These are phyloP conservation scores for Allium cepa DNA, from an alignment of 106 monocot species.

Conservation along the genomic window DNA sequence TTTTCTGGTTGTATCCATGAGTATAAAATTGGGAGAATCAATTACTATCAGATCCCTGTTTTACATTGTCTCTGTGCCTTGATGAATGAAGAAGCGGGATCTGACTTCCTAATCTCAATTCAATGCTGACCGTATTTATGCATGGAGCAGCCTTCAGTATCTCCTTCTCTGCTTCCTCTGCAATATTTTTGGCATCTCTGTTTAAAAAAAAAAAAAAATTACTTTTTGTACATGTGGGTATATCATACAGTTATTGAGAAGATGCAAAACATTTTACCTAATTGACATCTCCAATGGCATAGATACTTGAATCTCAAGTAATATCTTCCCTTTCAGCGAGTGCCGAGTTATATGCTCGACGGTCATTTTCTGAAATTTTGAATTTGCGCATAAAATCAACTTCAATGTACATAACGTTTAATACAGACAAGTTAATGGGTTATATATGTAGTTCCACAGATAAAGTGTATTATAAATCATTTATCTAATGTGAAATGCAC, in stretches of 20 bases:
- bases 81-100: too few species aligned
- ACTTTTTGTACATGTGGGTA: too few species aligned
- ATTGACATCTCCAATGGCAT: conserved; percentile 63
- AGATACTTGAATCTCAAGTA: conserved; percentile 66
- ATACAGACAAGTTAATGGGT: too few species aligned
- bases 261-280: conserved; percentile 22
- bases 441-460: too few species aligned
- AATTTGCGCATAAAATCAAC: too few species aligned
- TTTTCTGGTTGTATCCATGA: too few species aligned
- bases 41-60: too few species aligned
- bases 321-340: conserved; percentile 53
- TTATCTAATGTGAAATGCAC: neutral
- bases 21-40: too few species aligned
- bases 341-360: conserved; percentile 65
- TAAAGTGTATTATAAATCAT: neutral
- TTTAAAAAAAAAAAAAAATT: neutral
- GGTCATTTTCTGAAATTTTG: conserved; percentile 53
- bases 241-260: too few species aligned
- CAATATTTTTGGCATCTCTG: conserved; percentile 75
- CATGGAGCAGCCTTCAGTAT: conserved; percentile 42
- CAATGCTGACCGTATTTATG: conserved; percentile 70
- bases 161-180: conserved; percentile 60
- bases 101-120: conserved; percentile 49
- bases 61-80: too few species aligned
- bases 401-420: too few species aligned